Evolutionary conservation across 148 eudicot genomes (phyloP), one percentile per base, ranked within the genome.

Genomic region (Diospyros kaki): DNA sequence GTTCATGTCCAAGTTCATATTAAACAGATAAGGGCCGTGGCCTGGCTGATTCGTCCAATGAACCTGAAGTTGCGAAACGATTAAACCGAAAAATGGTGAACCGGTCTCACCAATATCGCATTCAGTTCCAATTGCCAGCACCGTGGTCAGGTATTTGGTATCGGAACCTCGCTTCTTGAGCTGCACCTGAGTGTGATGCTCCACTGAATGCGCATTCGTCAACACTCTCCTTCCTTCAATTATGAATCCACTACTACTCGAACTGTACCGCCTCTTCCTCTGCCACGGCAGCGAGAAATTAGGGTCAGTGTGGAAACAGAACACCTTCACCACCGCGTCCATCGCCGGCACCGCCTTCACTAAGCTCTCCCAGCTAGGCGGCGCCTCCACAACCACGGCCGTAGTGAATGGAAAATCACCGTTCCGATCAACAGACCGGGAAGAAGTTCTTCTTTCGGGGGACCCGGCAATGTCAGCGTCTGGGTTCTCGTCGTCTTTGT

Each of bases 201-300:
- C 91, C 63, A 91, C 94, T 0, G 94, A 91, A 48, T 91, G 97
- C 13, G 97, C 97, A 85, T 91, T 91, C 11, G 94, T 91, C 83
- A 91, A 73, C 48, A 91, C 86, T 83, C 97, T 89, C 72, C 84
- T 77, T 12, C 88, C 93, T 1, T 68, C 82, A 58, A 91, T 88
- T 2, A 91, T 77, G 68, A 91, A 91, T 62, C 97, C 97, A 69
- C 87, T 91, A 40, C 97, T 91, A 11, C 89, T 86, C 7, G 91
- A 89, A 28, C 92, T 89, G 50, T 76, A 81, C 83, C 89, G 97
- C 82, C 90, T 71, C 68, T 88, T 89, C 78, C 87, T 84, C 87
- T 91, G 97, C 97, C 97, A 91, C 39, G 97, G 94, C 17, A 85
- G 68, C 64, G 97, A 91, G 84, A 86, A 91, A 79, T 91, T 89